Conservation (phyloP, 2,329 filamentous ascomycete species). For the Nothophaeocryptopus gaeumannii region DNA sequence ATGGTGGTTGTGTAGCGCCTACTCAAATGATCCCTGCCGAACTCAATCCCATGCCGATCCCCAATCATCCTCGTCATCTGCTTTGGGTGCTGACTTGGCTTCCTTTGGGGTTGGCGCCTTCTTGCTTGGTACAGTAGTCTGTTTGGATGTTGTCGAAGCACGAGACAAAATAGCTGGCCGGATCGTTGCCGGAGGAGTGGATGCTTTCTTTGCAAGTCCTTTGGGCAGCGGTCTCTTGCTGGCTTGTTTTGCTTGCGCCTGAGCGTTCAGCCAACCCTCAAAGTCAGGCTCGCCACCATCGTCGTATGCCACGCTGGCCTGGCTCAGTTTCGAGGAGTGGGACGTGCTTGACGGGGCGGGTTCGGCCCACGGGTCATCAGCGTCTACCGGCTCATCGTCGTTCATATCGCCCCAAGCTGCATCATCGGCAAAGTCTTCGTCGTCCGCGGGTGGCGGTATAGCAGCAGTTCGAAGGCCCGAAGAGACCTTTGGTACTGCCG, state of each 20-base stretch:
- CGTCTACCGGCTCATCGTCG: slow-evolving; percentile 42
- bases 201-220: slow-evolving; percentile 64
- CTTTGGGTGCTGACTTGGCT: slow-evolving; percentile 29
- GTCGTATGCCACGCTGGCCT: slow-evolving; percentile 58
- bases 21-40: neutral
- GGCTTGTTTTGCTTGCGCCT: slow-evolving; percentile 69
- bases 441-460: slow-evolving; percentile 38
- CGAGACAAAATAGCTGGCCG: slow-evolving; percentile 12
- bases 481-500: slow-evolving; percentile 29
- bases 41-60: slow-evolving; percentile 37
- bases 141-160: neutral
- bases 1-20: too few relatives aligned
- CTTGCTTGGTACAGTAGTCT: slow-evolving; percentile 13
- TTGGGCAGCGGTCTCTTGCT: slow-evolving; percentile 73
- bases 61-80: slow-evolving; percentile 43
- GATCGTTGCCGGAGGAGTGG: slow-evolving; percentile 25
- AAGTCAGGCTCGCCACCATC: slow-evolving; percentile 92
- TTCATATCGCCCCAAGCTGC: slow-evolving; percentile 71
- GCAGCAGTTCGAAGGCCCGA: slow-evolving; percentile 28
- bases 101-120: neutral
- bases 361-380: slow-evolving; percentile 18
- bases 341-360: slow-evolving; percentile 19
- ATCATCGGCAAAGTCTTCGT: slow-evolving; percentile 53
- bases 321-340: neutral
- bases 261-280: slow-evolving; percentile 88